Base-by-base conservation (phyloP, 768 basidiomycete species). In the Panaeolus cyanescens region DNA sequence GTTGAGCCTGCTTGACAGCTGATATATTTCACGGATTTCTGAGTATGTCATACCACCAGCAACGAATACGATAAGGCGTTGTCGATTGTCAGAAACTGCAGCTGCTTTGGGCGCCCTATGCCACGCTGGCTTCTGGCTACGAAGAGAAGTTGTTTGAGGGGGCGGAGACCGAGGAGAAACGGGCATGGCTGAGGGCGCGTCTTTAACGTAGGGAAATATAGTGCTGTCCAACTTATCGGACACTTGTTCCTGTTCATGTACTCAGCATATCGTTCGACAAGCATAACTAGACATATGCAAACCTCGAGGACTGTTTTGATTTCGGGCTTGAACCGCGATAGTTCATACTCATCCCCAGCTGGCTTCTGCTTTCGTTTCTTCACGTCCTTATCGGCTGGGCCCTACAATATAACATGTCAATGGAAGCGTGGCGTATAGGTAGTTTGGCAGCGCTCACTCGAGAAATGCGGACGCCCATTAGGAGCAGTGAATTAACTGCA, bases 31-130 rank as follows among this genome's bases (percentile, higher is more conserved):
- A 62, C 96, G 83, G 74, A 96, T 90, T 75, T 99, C 97, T 0
- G 95, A 96, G 72, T 95, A 95, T 1, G 97, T 96, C 84, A 96
- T 89, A 2, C 97, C 97, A 33, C 97, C 97, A 13, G 93, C 92
- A 22, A 98, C 81, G 74, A 99, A 99, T 17, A 98, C 85, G 33
- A 99, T 81, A 13, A 97, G 68, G 30, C 96, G 84, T 73, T 93
- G 90, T 61, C 86, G 83, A 55, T 83, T 89, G 79, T 76, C 83
- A 32, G 76, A 68, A 20, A 77, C 70, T 2, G 77, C 71, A 25
- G 79, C 59, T 3, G 85, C 72, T 65, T 82, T 84, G 4, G 86
- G 86, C 1, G 90, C 89, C 67, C 89, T 86, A 71, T 95, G 93
- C 95, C 94, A 96, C 54, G 85, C 88, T 6, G 94, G 93, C 71